Evolutionary conservation across 176 grass and related monocot genomes (phyloP).

Genomic region (Triticum turgidum): DNA sequence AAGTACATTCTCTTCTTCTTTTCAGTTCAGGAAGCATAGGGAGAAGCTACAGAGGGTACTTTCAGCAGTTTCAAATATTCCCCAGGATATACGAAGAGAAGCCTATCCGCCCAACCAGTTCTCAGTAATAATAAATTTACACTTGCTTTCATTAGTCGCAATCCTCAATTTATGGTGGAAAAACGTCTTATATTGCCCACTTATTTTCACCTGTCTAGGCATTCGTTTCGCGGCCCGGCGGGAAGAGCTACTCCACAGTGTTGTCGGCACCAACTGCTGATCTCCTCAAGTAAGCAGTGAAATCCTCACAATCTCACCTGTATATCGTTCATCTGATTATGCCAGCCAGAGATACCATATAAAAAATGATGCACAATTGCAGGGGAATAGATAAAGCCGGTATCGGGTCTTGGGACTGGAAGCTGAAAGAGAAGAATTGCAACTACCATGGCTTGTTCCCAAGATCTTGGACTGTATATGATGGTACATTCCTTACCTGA

Average conservation of each 20-base stretch:
- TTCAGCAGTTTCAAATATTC: slow-evolving; percentile 71
- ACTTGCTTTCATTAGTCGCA: neutral
- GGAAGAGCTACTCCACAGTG: slow-evolving; percentile 52
- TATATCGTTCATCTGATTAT: neutral
- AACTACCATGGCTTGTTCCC: slow-evolving; percentile 69
- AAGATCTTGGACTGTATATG: slow-evolving; percentile 65
- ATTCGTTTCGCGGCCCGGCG: slow-evolving; percentile 56
- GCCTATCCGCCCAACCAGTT: slow-evolving; percentile 63
- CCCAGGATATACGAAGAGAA: slow-evolving; percentile 60
- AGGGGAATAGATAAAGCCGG: slow-evolving; percentile 46
- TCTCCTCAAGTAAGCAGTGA: slow-evolving; percentile 46
- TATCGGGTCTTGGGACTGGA: slow-evolving; percentile 72
- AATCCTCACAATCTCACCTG: neutral
- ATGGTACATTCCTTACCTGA: slow-evolving; percentile 38
- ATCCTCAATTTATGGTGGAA: neutral
- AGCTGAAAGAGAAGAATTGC: slow-evolving; percentile 50
- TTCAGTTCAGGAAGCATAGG: slow-evolving; percentile 67
- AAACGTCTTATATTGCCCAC: neutral
- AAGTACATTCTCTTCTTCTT: neutral
- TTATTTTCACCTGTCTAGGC: slow-evolving; percentile 21
- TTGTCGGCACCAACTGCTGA: slow-evolving; percentile 45
- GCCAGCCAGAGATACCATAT: neutral
- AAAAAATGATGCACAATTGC: neutral
- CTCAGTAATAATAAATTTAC: slow-evolving; percentile 56
- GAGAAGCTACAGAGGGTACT: slow-evolving; percentile 75